Evolutionary conservation across 805 yeast genomes (phyloP), one percentile per base, ranked within the genome.

Genomic region (Starmerella bombi): DNA sequence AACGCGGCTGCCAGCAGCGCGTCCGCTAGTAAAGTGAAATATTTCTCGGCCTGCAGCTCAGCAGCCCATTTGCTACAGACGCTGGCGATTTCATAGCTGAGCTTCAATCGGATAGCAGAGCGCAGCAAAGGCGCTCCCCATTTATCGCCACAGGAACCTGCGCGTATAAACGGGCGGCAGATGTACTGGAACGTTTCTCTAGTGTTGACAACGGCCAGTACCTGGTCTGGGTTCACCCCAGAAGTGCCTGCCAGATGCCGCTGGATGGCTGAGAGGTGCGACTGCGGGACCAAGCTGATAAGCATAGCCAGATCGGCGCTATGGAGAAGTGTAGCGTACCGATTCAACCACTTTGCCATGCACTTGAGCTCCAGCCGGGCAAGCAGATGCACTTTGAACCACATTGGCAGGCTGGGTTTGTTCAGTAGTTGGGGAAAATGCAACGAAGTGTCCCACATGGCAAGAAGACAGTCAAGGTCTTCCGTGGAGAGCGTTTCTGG

Each of bases 1-100:
- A 52, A 54, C 15, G 52, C 52, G 3, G 44, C 49, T 14, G 49
- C 41, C 46, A 45, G 46, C 40, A 57, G 43, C 15, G 58, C 59
- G 14, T 43, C 40, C 10, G 54, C 43, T 14, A 55, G 25, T 17
- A 45, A 29, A 2, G n/a, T 3, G 12, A 28, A 27, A 17, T 23
- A 14, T 3, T 14, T n/a, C 5, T 19, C 12, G 7, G 35, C 33
- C 6, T 19, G 16, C 29, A 33, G 15, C 18, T 8, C 22, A 7
- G 41, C 37, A 25, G 16, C 36, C 16, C 39, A 21, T 5, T 42
- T 40, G 12, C 30, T 30, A 32, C 50, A 50, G 16, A 56, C 46
- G 17, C 34, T 42, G 3, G 48, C 47, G 9, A 43, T 31, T 9
- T 49, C 51, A 25, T 50, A 50, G 32, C 46, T 39, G 21, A 34